Evolutionary conservation across 129 eudicot genomes (phyloP).

Genomic region (sunflower (Helianthus annuus)): DNA sequence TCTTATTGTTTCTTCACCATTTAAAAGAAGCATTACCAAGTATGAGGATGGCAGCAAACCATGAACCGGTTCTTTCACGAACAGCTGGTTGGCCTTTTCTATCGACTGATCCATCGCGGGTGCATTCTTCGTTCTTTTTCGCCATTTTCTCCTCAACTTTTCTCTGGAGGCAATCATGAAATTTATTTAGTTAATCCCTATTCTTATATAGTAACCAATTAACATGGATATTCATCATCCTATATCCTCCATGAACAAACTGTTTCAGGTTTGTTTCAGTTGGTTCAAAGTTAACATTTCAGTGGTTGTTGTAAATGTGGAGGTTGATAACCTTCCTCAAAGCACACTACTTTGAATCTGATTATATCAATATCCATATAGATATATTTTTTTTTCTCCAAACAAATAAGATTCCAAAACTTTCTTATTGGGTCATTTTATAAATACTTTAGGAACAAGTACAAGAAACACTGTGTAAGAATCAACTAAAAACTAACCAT

Average conservation of each 20-base stretch:
- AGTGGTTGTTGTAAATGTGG: too few relatives aligned
- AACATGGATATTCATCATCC: too few relatives aligned
- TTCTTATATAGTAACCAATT: not conserved
- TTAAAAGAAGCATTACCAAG: slow-evolving; percentile 48
- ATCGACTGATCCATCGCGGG: slow-evolving; percentile 77
- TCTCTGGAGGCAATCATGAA: slow-evolving; percentile 26
- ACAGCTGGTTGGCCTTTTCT: slow-evolving; percentile 63
- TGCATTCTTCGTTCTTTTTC: slow-evolving; percentile 51
- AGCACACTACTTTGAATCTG: too few relatives aligned
- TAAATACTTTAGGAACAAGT: not conserved
- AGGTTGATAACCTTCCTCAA: too few relatives aligned
- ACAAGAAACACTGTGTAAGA: not conserved
- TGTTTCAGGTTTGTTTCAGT: not conserved
- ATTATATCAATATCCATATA: too few relatives aligned
- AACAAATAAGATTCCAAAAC: not conserved
- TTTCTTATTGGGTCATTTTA: slow-evolving; percentile 6
- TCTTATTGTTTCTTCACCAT: not conserved
- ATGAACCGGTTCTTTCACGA: slow-evolving; percentile 65
- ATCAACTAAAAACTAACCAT: slow-evolving; percentile 39
- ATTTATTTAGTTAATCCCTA: not conserved
- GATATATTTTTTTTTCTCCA: too few relatives aligned
- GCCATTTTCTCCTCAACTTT: slow-evolving; percentile 37
- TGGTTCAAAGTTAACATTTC: too few relatives aligned
- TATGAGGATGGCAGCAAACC: slow-evolving; percentile 78
- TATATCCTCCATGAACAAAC: not conserved